A percentile compares a stretch with the other conserved stretches of the same genome.
phyloP scores from a whole-genome alignment of 2,329 filamentous ascomycete genomes.

The Neonectria magnoliae region DNA sequence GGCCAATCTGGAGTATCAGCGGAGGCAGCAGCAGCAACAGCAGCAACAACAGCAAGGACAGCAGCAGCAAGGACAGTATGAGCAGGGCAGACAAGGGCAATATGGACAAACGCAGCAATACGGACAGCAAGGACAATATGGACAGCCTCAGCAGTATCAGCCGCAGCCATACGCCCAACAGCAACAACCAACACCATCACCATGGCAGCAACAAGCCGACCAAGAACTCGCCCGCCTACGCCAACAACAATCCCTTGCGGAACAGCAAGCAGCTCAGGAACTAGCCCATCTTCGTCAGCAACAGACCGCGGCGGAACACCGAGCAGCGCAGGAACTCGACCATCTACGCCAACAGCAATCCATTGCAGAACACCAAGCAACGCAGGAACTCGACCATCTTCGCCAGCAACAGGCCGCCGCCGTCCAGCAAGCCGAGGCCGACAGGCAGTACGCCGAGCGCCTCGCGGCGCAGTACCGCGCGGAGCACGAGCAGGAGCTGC shows the following conservation, averaged over 20 bases:
- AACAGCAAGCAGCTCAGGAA: constrained; percentile 1
- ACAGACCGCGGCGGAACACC: constrained; percentile 9
- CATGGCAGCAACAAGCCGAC: constrained; percentile 4
- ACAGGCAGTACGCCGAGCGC: constrained; percentile 35
- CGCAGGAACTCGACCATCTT: constrained; percentile 3
- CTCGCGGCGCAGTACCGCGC: constrained; percentile 35
- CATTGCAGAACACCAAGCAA: background rate
- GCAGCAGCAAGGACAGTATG: constrained; percentile 3
- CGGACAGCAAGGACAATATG: constrained; percentile 2
- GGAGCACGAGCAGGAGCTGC: constrained; percentile 25
- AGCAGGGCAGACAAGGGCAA: constrained; percentile 4
- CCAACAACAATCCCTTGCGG: background rate
- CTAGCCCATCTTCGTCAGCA: background rate
- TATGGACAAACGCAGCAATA: background rate
- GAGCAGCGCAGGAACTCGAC: constrained; percentile 1
- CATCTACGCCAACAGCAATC: constrained; percentile 9
- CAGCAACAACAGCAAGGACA: constrained; percentile 24
- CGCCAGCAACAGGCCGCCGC: constrained; percentile 10
- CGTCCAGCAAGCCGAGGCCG: constrained; percentile 24
- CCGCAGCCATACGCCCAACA: constrained; percentile 2
- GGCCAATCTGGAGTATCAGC: constrained; percentile 35
- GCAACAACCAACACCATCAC: background rate
- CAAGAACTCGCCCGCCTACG: background rate
- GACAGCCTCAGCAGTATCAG: background rate
- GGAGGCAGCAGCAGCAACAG: constrained; percentile 23